Evolutionary conservation across 805 yeast genomes (phyloP), one percentile per base, ranked within the genome.

Genomic region (Saturnispora kantuleensis): DNA sequence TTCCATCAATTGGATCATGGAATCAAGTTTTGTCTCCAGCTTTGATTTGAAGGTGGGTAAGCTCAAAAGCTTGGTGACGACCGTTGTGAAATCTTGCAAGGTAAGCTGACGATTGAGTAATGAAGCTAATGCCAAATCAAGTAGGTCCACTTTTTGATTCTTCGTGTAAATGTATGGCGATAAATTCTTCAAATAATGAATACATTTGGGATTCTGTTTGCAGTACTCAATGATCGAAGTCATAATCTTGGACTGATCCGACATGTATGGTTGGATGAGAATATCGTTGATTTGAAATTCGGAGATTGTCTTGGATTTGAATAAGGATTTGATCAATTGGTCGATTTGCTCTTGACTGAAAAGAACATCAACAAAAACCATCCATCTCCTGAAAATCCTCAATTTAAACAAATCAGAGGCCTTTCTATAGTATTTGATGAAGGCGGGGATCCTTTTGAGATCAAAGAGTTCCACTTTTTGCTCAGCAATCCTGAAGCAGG

Each of bases 31-130:
- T 0, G 55, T 50, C 56, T 81, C 89, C 10, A 81, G 50, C 1
- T 54, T 51, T 0, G 85, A 71, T 52, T 64, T 74, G 54, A 68
- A 74, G 0, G 83, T 73, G 6, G 85, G 84, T 9, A 70, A 65
- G 9, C 56, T 53, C 28, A 78, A 56, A 10, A 78, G 50, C 45
- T 70, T 71, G 3, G 50, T 26, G 2, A 32, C 10, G 6, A 42
- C 26, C n/a, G 37, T n/a, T 10, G 4, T 26, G n/a, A 42, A 42
- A 4, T 30, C 31, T 13, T 21, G 13, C n/a, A 78, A 53, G 9
- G 44, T 13, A 1, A 18, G 3, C 37, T 39, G 35, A 8, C 50
- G 21, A 18, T 33, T 35, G 0, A 21, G 3, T 12, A 49, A 13
- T 3, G 42, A 39, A 48, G 52, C 35, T 9, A 39, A 5, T 33